These are phyloP conservation scores for Xylogone sp. DNA, from an alignment of 2,329 filamentous ascomycete species.

Conservation along the genomic window DNA sequence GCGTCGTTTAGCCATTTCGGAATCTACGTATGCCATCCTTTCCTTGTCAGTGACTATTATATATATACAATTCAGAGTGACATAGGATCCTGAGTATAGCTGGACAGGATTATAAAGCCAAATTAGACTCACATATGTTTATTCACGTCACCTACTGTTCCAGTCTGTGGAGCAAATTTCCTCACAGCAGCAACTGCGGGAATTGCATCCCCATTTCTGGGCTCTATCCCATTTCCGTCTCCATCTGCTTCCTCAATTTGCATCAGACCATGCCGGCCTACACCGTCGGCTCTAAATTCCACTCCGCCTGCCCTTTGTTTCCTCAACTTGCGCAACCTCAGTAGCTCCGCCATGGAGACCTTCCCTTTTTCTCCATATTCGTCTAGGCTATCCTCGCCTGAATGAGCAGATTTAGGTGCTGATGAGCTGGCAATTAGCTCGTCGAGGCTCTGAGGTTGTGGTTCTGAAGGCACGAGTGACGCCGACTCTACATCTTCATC, in stretches of 20 bases:
- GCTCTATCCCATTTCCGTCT: constrained; percentile 6
- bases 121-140: constrained; percentile 70
- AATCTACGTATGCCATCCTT: constrained; percentile 85
- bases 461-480: constrained; percentile 6
- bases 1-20: constrained; percentile 65
- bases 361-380: constrained; percentile 29
- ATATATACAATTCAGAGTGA: neutral
- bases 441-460: constrained; percentile 22
- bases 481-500: constrained; percentile 23
- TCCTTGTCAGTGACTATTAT: constrained; percentile 58
- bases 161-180: constrained; percentile 71
- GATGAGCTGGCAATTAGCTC: constrained; percentile 19
- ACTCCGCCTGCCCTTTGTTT: constrained; percentile 51
- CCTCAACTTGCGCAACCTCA: constrained; percentile 50
- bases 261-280: neutral
- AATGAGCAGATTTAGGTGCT: constrained; percentile 9
- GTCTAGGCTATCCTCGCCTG: constrained; percentile 2
- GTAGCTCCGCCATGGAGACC: constrained; percentile 44
- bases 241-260: constrained; percentile 26
- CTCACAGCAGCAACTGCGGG: constrained; percentile 23
- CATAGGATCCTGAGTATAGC: neutral
- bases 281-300: constrained; percentile 40
- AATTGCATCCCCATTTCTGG: constrained; percentile 1
- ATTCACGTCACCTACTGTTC: constrained; percentile 63
- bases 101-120: neutral